Conservation (phyloP, 2,329 filamentous ascomycete species). For the Cercospora canescens region DNA sequence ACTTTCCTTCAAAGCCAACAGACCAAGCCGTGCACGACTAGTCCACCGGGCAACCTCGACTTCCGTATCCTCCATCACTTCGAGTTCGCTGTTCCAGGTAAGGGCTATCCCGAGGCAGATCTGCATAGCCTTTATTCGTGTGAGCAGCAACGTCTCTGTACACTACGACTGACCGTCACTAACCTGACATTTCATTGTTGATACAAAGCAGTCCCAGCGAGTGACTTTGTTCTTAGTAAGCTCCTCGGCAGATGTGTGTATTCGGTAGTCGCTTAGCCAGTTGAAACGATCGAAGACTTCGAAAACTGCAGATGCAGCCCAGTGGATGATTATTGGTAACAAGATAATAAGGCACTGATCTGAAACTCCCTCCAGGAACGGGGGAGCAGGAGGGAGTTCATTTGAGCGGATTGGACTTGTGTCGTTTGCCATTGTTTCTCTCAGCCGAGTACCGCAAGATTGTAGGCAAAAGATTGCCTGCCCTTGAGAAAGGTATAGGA, state of each 20-base stretch:
- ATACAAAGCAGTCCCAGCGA: background rate
- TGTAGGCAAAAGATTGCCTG: background rate
- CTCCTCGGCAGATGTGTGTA: background rate
- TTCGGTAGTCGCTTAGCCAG: background rate
- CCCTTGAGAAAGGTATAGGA: too few species aligned
- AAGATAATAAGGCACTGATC: background rate
- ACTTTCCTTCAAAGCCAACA: background rate
- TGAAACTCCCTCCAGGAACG: background rate
- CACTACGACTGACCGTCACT: background rate
- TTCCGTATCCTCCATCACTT: background rate
- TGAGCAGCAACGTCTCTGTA: background rate
- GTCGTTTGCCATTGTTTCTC: background rate
- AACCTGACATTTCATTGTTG: background rate
- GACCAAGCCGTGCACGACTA: background rate
- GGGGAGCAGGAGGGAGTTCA: background rate
- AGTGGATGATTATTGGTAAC: background rate
- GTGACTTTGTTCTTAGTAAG: background rate
- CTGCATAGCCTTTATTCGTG: background rate
- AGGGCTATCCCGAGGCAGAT: background rate
- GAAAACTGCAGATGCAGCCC: background rate
- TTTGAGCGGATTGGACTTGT: background rate
- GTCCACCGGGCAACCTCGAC: background rate
- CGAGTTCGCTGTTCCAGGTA: background rate
- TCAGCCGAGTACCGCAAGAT: too few species aligned
- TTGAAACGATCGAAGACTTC: background rate